Evolutionary conservation across 2,329 filamentous ascomycete species (phyloP).

Genomic region (Fusarium oxysporum): DNA sequence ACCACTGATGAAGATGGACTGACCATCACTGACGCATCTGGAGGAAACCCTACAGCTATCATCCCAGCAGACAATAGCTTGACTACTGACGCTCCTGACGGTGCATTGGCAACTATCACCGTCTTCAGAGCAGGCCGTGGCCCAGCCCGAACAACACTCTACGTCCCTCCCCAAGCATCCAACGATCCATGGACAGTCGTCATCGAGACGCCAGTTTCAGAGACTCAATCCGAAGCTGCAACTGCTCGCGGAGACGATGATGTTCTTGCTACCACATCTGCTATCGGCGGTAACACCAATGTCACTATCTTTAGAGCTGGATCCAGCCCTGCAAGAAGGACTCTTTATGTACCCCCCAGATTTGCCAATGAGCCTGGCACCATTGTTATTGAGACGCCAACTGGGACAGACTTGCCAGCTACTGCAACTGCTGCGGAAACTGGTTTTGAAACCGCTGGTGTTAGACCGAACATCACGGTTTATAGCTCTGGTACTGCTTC

Average conservation of each 20-base stretch:
- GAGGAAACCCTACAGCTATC: background rate
- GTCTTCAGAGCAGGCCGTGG: conserved; percentile 22
- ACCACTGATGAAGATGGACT: background rate
- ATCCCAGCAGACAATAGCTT: background rate
- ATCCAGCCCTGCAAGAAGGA: background rate
- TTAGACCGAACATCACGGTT: background rate
- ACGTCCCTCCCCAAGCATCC: background rate
- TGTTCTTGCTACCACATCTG: background rate
- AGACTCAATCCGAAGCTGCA: conserved; percentile 17
- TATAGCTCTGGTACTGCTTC: background rate
- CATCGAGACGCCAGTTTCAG: conserved; percentile 8
- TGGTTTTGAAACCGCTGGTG: background rate
- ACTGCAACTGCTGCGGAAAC: background rate
- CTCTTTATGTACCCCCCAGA: background rate
- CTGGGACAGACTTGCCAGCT: rapidly evolving
- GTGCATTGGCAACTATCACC: background rate
- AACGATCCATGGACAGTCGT: conserved; percentile 11
- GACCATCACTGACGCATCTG: background rate
- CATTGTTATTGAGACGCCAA: conserved; percentile 13
- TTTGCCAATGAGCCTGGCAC: conserved; percentile 3
- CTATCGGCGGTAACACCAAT: conserved; percentile 5
- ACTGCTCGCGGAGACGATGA: background rate
- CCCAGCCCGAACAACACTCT: background rate
- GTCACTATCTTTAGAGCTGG: conserved; percentile 15
- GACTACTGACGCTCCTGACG: background rate